These are phyloP conservation scores for Fusarium sarcochroum DNA, from an alignment of 2,329 filamentous ascomycete genomes.

Conservation along the genomic window DNA sequence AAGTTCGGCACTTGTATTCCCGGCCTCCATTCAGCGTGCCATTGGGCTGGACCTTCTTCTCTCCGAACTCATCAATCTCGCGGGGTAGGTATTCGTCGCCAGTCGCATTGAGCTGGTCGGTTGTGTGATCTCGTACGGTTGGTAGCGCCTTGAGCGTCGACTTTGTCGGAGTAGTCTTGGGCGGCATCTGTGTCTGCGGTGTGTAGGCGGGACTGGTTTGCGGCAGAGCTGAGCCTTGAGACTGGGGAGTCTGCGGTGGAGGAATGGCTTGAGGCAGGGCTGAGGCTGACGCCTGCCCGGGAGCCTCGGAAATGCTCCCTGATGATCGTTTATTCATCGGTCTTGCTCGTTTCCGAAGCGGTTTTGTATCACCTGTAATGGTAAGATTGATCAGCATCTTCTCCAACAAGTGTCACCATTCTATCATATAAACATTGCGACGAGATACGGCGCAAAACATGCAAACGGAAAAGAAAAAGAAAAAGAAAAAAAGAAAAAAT, in stretches of 20 bases:
- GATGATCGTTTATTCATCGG: slow-evolving; percentile 71
- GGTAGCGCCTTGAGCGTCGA: slow-evolving; percentile 92
- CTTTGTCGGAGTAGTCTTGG: slow-evolving; percentile 86
- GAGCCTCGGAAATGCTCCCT: slow-evolving; percentile 69
- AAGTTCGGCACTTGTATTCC: slow-evolving; percentile 93
- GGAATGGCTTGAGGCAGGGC: slow-evolving; percentile 56
- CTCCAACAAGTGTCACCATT: background rate
- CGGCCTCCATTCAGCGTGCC: slow-evolving; percentile 86
- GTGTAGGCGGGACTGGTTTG: slow-evolving; percentile 59
- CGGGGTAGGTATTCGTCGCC: slow-evolving; percentile 96
- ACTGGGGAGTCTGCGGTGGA: slow-evolving; percentile 70
- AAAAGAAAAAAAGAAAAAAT: too few relatives aligned
- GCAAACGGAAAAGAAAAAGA: slow-evolving; percentile 49
- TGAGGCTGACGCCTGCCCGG: slow-evolving; percentile 66
- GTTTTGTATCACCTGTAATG: slow-evolving; percentile 62
- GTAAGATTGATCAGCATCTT: slow-evolving; percentile 50
- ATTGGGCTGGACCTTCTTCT: slow-evolving; percentile 90
- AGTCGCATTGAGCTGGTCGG: slow-evolving; percentile 89
- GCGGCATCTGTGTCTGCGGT: slow-evolving; percentile 68
- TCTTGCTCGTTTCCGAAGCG: slow-evolving; percentile 69
- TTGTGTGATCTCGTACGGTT: slow-evolving; percentile 96
- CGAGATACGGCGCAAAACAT: slow-evolving; percentile 51
- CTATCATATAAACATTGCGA: background rate
- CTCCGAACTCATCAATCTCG: slow-evolving; percentile 92
- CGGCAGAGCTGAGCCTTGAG: slow-evolving; percentile 62